Conservation (phyloP, 2,329 filamentous ascomycete genomes). For the Hyphodiscus sp. region DNA sequence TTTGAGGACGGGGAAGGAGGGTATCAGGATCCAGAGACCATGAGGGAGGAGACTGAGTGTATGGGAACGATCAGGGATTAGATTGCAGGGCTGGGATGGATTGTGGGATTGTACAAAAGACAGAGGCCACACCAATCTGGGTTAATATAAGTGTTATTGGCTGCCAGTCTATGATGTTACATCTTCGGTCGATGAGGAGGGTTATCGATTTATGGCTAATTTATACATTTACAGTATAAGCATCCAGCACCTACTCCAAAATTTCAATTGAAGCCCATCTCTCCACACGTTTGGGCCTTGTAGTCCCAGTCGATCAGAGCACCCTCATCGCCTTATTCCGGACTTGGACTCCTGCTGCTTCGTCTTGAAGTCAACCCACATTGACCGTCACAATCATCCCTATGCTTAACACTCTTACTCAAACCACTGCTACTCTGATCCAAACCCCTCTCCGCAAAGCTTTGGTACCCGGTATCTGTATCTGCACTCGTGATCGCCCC, state of each 20-base stretch:
- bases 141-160: constrained; percentile 4
- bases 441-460: constrained; percentile 2
- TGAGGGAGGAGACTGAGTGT: constrained; percentile 4
- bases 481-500: neutral
- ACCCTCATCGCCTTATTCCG: neutral
- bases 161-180: too few species aligned
- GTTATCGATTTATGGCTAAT: too few species aligned
- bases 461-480: neutral
- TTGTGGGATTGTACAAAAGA: constrained; percentile 27
- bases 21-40: constrained; percentile 24
- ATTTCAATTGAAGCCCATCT: too few species aligned
- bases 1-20: constrained; percentile 27
- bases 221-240: too few species aligned
- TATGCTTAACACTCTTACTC: neutral
- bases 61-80: constrained; percentile 1
- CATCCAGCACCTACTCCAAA: neutral
- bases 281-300: too few species aligned
- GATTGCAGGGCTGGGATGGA: neutral
- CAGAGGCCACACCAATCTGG: constrained; percentile 9
- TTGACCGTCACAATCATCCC: constrained; percentile 10
- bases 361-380: constrained; percentile 4
- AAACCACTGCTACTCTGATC: constrained; percentile 8
- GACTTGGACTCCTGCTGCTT: neutral
- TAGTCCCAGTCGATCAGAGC: neutral
- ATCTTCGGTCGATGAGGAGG: too few species aligned